A percentile compares a stretch with the other conserved stretches of the same genome.
Evolutionary conservation across 2,329 filamentous ascomycete species (phyloP).

Genomic region (Beauveria scarabaeidicola): DNA sequence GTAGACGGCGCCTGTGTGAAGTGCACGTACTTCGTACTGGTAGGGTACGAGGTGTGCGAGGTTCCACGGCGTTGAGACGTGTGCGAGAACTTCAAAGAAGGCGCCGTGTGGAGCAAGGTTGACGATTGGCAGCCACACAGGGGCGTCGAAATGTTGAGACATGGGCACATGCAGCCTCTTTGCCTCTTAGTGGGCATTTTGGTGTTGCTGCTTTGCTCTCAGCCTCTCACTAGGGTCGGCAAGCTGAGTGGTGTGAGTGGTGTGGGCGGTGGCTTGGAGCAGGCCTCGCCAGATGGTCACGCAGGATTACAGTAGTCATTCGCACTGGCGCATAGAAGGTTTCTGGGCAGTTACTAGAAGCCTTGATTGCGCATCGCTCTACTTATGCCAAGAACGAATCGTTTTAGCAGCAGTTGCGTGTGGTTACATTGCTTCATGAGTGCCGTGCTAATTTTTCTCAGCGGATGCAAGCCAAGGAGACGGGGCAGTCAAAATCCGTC

Average conservation of each 20-base stretch:
- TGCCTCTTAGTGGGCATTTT: background rate
- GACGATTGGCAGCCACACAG: background rate
- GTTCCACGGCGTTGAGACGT: background rate
- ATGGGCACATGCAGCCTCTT: background rate
- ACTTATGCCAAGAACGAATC: background rate
- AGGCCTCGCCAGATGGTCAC: background rate
- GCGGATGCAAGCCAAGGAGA: background rate
- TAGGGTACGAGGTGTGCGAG: too few species aligned
- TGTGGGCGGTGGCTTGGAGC: background rate
- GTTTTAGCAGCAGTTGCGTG: background rate
- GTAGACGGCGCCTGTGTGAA: background rate
- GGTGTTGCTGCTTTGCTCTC: too few species aligned
- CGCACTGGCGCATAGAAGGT: background rate
- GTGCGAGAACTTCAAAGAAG: background rate
- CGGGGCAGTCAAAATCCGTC: background rate
- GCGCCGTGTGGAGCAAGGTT: background rate
- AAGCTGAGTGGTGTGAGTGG: too few species aligned
- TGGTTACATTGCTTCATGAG: slow-evolving; percentile 5
- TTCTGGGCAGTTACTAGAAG: slow-evolving; percentile 1
- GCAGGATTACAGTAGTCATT: background rate
- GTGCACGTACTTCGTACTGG: background rate
- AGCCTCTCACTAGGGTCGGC: background rate
- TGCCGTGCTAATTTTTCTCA: background rate
- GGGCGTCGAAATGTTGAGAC: background rate
- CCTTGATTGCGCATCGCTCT: background rate